Percentiles rank a stretch among this genome's conserved stretches.
These are phyloP conservation scores for Drosera spatulata DNA, from an alignment of 179 eudicot genomes.

Conservation along the genomic window DNA sequence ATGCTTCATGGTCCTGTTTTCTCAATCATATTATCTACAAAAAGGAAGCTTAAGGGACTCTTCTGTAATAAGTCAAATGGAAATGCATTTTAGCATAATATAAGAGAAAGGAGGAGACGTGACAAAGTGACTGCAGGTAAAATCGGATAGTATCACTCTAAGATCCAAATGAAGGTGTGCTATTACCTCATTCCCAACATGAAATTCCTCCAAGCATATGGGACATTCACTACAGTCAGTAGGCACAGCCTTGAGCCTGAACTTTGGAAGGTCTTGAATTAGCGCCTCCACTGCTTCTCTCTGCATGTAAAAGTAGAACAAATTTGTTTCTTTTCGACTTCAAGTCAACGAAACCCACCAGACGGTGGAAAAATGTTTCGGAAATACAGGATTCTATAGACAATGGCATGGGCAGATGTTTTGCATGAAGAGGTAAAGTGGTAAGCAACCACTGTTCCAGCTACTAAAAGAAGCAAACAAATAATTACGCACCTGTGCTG, in stretches of 20 bases:
- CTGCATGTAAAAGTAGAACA: conserved; percentile 22
- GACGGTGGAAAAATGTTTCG: no score
- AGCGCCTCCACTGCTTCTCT: conserved; percentile 97
- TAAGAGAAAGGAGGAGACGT: no score
- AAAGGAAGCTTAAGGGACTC: no score
- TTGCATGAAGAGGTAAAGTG: neutral
- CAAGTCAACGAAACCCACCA: no score
- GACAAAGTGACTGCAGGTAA: no score
- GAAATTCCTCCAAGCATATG: conserved; percentile 94
- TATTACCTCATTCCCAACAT: conserved; percentile 79
- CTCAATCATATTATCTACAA: no score
- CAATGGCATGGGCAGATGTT: no score
- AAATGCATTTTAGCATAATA: no score
- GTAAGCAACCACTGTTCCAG: neutral
- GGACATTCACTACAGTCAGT: conserved; percentile 97
- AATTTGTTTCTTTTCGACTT: neutral
- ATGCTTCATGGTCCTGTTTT: no score
- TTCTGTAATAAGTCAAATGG: no score
- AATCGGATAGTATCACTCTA: no score
- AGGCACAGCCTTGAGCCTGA: conserved; percentile 87
- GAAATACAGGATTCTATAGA: no score
- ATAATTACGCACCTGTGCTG: conserved; percentile 58
- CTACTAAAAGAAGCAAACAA: neutral
- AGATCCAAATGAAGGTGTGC: neutral
- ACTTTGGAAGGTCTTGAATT: conserved; percentile 93